Conservation (phyloP, 2,329 filamentous ascomycete species). For the Sclerotinia nivalis region DNA sequence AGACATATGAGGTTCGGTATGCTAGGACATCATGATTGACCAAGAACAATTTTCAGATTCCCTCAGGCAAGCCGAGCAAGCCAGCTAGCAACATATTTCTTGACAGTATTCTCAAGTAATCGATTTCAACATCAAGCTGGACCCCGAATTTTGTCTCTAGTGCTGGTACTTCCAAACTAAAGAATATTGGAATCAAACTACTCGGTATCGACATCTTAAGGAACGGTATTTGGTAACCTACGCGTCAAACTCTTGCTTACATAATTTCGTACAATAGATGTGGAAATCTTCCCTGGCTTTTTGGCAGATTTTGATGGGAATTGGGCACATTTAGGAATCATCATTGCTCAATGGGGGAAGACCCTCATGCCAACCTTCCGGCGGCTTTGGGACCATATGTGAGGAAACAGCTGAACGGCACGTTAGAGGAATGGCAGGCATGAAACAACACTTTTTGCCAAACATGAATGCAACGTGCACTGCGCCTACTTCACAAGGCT, state of each 20-base stretch:
- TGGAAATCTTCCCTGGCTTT: background rate
- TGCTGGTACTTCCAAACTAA: background rate
- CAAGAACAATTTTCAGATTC: background rate
- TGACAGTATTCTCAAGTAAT: background rate
- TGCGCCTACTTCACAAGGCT: background rate
- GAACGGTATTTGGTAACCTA: too few species aligned
- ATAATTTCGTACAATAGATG: background rate
- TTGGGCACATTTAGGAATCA: background rate
- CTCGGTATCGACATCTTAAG: background rate
- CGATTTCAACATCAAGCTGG: background rate
- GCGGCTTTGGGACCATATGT: background rate
- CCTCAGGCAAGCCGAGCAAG: background rate
- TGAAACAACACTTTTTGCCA: background rate
- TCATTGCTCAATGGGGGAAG: background rate
- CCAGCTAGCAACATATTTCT: too few species aligned
- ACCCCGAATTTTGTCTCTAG: background rate
- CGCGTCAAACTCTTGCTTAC: background rate
- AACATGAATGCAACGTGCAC: background rate
- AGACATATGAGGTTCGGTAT: conserved; percentile 17
- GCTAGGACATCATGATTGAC: conserved; percentile 6
- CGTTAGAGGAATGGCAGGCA: background rate
- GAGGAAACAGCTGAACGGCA: background rate
- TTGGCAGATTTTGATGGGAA: background rate
- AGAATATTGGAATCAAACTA: background rate
- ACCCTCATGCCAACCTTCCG: background rate